These are phyloP conservation scores for Hypoxylon sp. DNA, from an alignment of 2,329 filamentous ascomycete genomes.

Conservation along the genomic window DNA sequence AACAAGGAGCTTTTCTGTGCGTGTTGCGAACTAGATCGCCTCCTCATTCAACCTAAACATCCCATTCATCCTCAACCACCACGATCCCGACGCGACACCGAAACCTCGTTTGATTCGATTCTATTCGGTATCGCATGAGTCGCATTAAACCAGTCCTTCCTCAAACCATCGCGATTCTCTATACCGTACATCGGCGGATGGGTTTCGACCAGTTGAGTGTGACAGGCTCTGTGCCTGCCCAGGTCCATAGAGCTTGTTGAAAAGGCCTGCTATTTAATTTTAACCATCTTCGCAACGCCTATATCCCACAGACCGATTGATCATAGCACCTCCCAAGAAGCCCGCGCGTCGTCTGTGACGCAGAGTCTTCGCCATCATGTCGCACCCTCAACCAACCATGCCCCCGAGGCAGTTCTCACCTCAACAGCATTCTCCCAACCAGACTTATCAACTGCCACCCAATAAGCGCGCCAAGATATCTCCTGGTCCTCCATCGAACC, in stretches of 20 bases:
- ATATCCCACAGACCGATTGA: neutral
- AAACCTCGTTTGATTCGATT: slow-evolving; percentile 6
- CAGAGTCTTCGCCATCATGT: slow-evolving; percentile 45
- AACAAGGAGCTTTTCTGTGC: slow-evolving; percentile 38
- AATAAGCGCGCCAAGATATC: slow-evolving; percentile 81
- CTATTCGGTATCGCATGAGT: slow-evolving; percentile 31
- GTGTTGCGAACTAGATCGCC: slow-evolving; percentile 39
- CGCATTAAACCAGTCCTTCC: slow-evolving; percentile 11
- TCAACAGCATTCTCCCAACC: slow-evolving; percentile 70
- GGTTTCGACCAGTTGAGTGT: slow-evolving; percentile 61
- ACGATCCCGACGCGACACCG: slow-evolving; percentile 20
- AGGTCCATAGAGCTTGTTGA: slow-evolving; percentile 48
- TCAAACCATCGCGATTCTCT: slow-evolving; percentile 11
- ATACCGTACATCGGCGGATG: slow-evolving; percentile 60
- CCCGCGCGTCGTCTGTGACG: neutral
- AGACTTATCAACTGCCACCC: slow-evolving; percentile 72
- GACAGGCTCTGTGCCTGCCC: slow-evolving; percentile 66
- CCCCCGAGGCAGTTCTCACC: slow-evolving; percentile 55
- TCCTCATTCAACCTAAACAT: slow-evolving; percentile 36
- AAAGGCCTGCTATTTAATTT: slow-evolving; percentile 5
- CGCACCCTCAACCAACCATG: slow-evolving; percentile 52
- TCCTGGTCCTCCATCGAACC: slow-evolving; percentile 77
- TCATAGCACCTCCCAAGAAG: slow-evolving; percentile 1
- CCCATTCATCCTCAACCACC: slow-evolving; percentile 31
- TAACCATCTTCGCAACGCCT: slow-evolving; percentile 1